A percentile compares a stretch with the other conserved stretches of the same genome.
These are phyloP conservation scores for Fagopyrum homotropicum DNA, from an alignment of 148 eudicot genomes.

Conservation along the genomic window DNA sequence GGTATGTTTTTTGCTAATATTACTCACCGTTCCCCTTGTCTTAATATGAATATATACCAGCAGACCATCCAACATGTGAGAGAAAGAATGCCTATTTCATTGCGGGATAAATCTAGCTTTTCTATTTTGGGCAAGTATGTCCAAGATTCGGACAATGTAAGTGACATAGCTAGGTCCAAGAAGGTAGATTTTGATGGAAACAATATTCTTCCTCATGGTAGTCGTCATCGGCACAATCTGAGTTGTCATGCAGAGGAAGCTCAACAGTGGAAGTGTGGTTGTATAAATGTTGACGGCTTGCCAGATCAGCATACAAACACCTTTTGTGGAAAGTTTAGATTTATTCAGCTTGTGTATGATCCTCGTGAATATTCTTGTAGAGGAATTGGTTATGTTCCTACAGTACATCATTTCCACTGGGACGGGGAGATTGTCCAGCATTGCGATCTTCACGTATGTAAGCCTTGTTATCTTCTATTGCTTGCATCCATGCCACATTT, in stretches of 20 bases:
- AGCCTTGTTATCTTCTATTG: slow-evolving; percentile 44
- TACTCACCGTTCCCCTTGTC: neutral
- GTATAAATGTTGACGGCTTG: slow-evolving; percentile 28
- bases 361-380: slow-evolving; percentile 22
- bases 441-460: slow-evolving; percentile 95
- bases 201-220: slow-evolving; percentile 10
- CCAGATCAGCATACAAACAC: slow-evolving; percentile 22
- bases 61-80: slow-evolving; percentile 40
- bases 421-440: slow-evolving; percentile 28
- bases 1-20: neutral
- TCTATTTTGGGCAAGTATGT: slow-evolving; percentile 58
- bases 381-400: slow-evolving; percentile 41
- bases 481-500: slow-evolving; percentile 1
- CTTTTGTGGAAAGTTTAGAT: slow-evolving; percentile 25
- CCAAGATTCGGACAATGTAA: slow-evolving; percentile 20
- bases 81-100: slow-evolving; percentile 45
- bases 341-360: slow-evolving; percentile 43
- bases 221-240: slow-evolving; percentile 11
- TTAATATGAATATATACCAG: slow-evolving; percentile 23
- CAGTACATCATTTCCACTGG: slow-evolving; percentile 61
- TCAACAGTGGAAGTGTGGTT: slow-evolving; percentile 27
- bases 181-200: slow-evolving; percentile 20
- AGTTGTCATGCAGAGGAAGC: slow-evolving; percentile 17
- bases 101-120: slow-evolving; percentile 59
- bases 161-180: slow-evolving; percentile 14